Conservation (phyloP, 163 green algal genomes). For the Smithsoniella earleae region DNA sequence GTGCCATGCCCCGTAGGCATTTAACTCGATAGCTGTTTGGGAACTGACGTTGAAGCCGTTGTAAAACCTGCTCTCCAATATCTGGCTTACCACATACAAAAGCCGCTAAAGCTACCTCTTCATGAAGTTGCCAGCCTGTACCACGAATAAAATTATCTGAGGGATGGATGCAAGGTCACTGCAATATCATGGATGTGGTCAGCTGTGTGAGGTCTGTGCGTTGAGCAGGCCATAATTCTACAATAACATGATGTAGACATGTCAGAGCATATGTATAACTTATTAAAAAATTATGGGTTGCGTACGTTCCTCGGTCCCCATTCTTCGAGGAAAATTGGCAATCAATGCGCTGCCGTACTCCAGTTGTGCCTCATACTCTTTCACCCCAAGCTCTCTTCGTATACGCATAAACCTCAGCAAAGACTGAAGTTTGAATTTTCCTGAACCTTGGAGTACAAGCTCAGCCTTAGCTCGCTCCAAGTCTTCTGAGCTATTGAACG, state of each 20-base stretch:
- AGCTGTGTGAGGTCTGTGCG: too few relatives aligned
- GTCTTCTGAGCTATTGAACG: too few relatives aligned
- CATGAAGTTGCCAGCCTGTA: constrained; percentile 14
- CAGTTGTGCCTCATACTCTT: not conserved
- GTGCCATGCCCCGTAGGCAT: not conserved
- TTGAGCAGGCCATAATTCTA: too few relatives aligned
- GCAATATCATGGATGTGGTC: too few relatives aligned
- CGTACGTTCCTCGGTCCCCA: constrained; percentile 4
- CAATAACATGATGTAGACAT: too few relatives aligned
- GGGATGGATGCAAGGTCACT: too few relatives aligned
- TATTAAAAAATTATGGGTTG: too few relatives aligned
- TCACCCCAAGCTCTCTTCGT: not conserved
- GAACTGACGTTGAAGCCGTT: not conserved
- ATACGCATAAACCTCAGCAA: not conserved
- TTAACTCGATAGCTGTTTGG: not conserved
- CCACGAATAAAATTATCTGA: too few relatives aligned
- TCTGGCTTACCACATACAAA: not conserved
- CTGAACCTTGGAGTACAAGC: too few relatives aligned
- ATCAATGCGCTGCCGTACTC: constrained; percentile 3
- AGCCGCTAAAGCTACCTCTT: constrained; percentile 2
- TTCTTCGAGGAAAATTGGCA: not conserved
- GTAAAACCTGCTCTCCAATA: not conserved
- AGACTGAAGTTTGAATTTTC: too few relatives aligned
- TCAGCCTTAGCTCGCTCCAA: too few relatives aligned
- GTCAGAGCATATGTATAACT: too few relatives aligned